phyloP scores from a whole-genome alignment of 1,284 basidiomycete genomes.

The Cryptococcus sp. region DNA sequence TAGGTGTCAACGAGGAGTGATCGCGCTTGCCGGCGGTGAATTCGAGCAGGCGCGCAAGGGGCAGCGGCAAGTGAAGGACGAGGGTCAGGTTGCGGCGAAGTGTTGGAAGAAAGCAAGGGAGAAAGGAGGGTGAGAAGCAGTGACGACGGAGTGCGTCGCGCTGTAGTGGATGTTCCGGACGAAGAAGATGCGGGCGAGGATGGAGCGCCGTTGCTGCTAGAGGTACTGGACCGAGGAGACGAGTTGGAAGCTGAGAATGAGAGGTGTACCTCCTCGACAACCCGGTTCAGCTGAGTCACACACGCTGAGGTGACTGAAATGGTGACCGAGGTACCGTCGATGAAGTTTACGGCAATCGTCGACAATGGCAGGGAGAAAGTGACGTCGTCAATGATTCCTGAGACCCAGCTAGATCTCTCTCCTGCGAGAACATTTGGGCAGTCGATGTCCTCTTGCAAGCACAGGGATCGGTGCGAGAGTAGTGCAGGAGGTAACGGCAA shows the following conservation, averaged over 20 bases:
- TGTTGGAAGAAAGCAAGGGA: constrained; percentile 36
- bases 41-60: constrained; percentile 47
- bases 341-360: constrained; percentile 45
- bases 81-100: constrained; percentile 9
- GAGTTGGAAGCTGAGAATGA: constrained; percentile 39
- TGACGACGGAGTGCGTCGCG: constrained; percentile 40
- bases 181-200: constrained; percentile 20
- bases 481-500: constrained; percentile 52
- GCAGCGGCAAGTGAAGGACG: constrained; percentile 21
- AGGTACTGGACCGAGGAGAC: constrained; percentile 25
- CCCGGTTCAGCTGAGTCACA: constrained; percentile 32
- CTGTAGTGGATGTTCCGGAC: constrained; percentile 5
- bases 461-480: constrained; percentile 48
- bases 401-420: constrained; percentile 53
- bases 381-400: constrained; percentile 51
- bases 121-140: constrained; percentile 49
- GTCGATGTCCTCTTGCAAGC: constrained; percentile 49
- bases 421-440: constrained; percentile 52
- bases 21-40: constrained; percentile 70
- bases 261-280: constrained; percentile 50
- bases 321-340: constrained; percentile 44
- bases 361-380: constrained; percentile 47
- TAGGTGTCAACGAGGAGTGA: constrained; percentile 74
- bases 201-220: constrained; percentile 26
- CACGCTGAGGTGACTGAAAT: constrained; percentile 42